These are phyloP conservation scores for Prunus campanulata DNA, from an alignment of 306 rosid species.

Conservation along the genomic window DNA sequence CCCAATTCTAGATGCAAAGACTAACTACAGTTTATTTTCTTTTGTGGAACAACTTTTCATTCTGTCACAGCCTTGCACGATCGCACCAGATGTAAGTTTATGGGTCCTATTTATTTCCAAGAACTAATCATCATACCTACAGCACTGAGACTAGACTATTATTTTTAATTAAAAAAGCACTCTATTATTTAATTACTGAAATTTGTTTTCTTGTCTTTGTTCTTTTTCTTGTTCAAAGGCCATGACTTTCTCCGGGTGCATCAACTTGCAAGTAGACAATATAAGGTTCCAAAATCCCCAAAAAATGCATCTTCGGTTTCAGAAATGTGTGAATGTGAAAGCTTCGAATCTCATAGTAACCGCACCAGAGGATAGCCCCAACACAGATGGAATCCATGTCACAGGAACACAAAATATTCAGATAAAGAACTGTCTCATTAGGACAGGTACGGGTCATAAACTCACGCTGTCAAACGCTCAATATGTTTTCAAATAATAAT, in stretches of 20 bases:
- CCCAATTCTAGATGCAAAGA: neutral
- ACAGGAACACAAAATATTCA: conserved; percentile 44
- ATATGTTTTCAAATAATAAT: no score
- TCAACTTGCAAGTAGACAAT: conserved; percentile 40
- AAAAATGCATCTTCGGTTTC: conserved; percentile 62
- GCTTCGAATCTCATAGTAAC: conserved; percentile 39
- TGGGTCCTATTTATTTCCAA: neutral
- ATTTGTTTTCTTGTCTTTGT: neutral
- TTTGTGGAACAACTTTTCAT: conserved; percentile 8
- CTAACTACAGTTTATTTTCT: neutral
- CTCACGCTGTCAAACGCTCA: neutral
- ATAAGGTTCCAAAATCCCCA: conserved; percentile 57
- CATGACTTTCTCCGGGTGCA: conserved; percentile 57
- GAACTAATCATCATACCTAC: neutral
- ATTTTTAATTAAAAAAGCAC: no score
- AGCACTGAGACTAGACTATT: neutral
- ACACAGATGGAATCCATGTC: conserved; percentile 91
- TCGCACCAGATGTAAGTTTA: conserved; percentile 69
- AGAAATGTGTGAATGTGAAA: conserved; percentile 45
- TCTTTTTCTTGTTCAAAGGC: conserved; percentile 44
- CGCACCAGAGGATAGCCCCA: conserved; percentile 78
- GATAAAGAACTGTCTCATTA: conserved; percentile 44
- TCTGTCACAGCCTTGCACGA: conserved; percentile 63
- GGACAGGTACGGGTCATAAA: conserved; percentile 46
- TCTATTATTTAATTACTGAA: neutral